phyloP scores from a whole-genome alignment of 2,329 filamentous ascomycete genomes.

The Graphilbum sp. region DNA sequence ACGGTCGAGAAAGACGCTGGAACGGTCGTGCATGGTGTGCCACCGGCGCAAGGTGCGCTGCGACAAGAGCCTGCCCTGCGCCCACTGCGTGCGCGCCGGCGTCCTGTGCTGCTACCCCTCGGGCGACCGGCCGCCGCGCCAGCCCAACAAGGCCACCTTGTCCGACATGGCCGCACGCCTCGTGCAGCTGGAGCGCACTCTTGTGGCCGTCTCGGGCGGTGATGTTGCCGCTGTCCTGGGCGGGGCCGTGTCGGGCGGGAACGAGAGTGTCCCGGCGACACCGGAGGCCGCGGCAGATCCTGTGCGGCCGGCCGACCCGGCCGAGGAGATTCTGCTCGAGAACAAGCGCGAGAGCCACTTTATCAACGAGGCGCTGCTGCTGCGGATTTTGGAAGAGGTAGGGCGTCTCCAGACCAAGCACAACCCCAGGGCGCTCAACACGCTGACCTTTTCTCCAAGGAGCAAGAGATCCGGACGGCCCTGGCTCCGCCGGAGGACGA shows the following conservation, averaged over 20 bases:
- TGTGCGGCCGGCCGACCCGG: too few species aligned
- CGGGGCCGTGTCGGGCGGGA: too few species aligned
- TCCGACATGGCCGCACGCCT: conserved; percentile 12
- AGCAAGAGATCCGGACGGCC: conserved; percentile 10
- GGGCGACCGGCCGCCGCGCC: conserved; percentile 5
- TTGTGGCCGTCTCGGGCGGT: conserved; percentile 10
- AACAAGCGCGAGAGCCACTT: conserved; percentile 9
- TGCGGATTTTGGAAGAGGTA: conserved; percentile 11
- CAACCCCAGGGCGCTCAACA: too few species aligned
- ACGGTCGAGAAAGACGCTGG: conserved; percentile 1
- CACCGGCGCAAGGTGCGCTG: conserved; percentile 13
- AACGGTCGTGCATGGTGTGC: conserved; percentile 13
- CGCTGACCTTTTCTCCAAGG: conserved; percentile 1
- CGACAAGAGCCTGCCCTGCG: conserved; percentile 12
- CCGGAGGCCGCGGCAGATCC: too few species aligned
- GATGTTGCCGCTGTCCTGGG: not conserved
- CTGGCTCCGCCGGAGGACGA: conserved; percentile 5
- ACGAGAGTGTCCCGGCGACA: too few species aligned
- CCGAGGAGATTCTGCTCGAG: conserved; percentile 8
- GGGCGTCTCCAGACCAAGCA: too few species aligned
- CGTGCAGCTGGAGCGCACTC: conserved; percentile 10
- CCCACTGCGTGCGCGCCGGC: conserved; percentile 10
- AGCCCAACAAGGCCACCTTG: conserved; percentile 11
- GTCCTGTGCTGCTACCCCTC: conserved; percentile 13
- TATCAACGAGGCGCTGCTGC: conserved; percentile 12